Base-by-base conservation (phyloP, 768 basidiomycete species). In the Trametes sanguinea region DNA sequence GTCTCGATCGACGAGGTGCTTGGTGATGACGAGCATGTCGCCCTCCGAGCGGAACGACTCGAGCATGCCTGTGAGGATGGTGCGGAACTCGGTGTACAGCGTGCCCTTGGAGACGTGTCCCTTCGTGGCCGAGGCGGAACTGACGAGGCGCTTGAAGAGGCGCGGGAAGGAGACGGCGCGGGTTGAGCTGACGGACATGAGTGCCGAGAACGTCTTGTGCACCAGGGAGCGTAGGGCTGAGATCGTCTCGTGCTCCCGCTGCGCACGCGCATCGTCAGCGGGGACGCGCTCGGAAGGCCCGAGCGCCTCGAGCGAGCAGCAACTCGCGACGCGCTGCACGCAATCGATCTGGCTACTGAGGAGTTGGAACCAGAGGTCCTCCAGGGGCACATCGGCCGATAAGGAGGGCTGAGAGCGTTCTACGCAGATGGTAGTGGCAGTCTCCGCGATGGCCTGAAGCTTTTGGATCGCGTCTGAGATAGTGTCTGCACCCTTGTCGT, bases 1-100 rank as follows among this genome's bases (percentile, higher is more conserved):
- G 72, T 98, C 96, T 35, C 89, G 82, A 63, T 90, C 83, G 45
- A 95, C 78, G 47, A 98, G 76, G 62, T 86, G 85, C 64, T 89
- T 92, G 27, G 94, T 90, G 68, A 96, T 94, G 45, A 80, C 75
- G 29, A 98, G 78, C 81, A 95, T 85, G 66, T 98, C 95, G 30
- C 91, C 92, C 65, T 99, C 95, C 3, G 90, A 86, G 42, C 89
- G 86, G 76, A 98, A 98, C 2, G 94, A 90, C 69, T 96, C 94
- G 68, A 98, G 76, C 93, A 98, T 99, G n/a, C 93, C 90, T 0
- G 87, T 88, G 33, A 99, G 79, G 62, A 99, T 95, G 10, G 85
- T 83, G 47, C 94, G 83, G 75, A 98, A 96, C 74, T 98, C 95
- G 22, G 88, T 86, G 74, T 98, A 98, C 30, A 87, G 85, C 11